Evolutionary conservation across 257 asterid genomes (phyloP).

Genomic region (Mentha longifolia): DNA sequence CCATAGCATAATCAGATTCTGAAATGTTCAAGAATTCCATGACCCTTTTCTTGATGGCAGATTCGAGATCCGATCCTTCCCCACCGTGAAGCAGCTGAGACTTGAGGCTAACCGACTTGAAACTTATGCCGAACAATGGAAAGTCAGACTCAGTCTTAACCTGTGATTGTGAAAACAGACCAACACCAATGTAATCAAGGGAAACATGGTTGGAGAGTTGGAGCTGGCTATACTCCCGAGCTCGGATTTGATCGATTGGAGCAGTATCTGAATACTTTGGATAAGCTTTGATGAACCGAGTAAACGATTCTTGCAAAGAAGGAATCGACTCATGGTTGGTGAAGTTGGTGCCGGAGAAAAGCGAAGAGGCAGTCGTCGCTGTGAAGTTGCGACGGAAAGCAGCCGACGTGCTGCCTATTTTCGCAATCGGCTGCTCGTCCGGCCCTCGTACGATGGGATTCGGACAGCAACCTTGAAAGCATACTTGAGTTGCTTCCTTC

Average conservation of each 20-base stretch:
- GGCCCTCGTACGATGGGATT: slow-evolving; percentile 39
- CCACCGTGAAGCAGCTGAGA: slow-evolving; percentile 66
- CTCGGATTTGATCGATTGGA: slow-evolving; percentile 67
- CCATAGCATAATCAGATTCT: slow-evolving; percentile 65
- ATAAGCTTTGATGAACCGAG: slow-evolving; percentile 63
- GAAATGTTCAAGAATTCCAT: slow-evolving; percentile 77
- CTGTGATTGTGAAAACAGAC: slow-evolving; percentile 82
- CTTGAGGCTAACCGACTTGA: slow-evolving; percentile 74
- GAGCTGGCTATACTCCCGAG: slow-evolving; percentile 72
- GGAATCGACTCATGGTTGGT: slow-evolving; percentile 86
- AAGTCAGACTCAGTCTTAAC: slow-evolving; percentile 46
- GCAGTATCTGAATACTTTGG: slow-evolving; percentile 70
- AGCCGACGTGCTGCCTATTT: slow-evolving; percentile 56
- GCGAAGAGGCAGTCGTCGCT: slow-evolving; percentile 52
- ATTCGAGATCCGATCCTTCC: slow-evolving; percentile 67
- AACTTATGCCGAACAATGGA: slow-evolving; percentile 54
- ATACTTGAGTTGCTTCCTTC: slow-evolving; percentile 50
- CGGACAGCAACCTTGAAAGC: slow-evolving; percentile 63
- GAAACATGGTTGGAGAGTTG: slow-evolving; percentile 63
- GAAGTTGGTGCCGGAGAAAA: slow-evolving; percentile 70
- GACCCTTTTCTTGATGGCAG: slow-evolving; percentile 62
- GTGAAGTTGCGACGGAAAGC: slow-evolving; percentile 61
- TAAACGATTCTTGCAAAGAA: slow-evolving; percentile 61
- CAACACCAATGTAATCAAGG: slow-evolving; percentile 85
- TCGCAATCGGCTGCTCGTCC: slow-evolving; percentile 29